These are phyloP conservation scores for Aspergillus pseudoglaucus DNA, from an alignment of 2,329 filamentous ascomycete species.

Conservation along the genomic window DNA sequence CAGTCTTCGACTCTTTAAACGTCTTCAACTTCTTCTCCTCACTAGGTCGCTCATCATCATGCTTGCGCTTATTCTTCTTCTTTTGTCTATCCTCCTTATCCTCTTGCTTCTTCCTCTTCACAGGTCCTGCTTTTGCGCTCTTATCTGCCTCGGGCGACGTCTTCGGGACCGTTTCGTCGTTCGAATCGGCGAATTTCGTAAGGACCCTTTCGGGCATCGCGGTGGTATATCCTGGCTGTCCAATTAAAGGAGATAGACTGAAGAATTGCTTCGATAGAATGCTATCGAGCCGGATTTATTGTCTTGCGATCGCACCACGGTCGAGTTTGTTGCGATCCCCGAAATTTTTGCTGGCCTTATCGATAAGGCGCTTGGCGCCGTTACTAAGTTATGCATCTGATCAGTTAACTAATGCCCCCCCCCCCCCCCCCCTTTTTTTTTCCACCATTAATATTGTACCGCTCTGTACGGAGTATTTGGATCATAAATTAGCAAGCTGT, in stretches of 20 bases:
- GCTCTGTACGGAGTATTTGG: too few species aligned
- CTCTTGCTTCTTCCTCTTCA: slow-evolving; percentile 7
- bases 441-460: too few species aligned
- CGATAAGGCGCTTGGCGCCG: slow-evolving; percentile 21
- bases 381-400: neutral
- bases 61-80: slow-evolving; percentile 25
- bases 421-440: too few species aligned
- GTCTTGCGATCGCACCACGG: slow-evolving; percentile 1
- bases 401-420: too few species aligned
- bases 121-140: neutral
- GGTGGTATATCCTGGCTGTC: neutral
- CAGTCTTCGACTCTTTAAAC: neutral
- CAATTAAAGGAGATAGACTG: neutral
- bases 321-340: slow-evolving; percentile 7
- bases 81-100: slow-evolving; percentile 5
- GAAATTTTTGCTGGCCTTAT: slow-evolving; percentile 23
- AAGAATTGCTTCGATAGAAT: neutral
- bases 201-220: slow-evolving; percentile 40
- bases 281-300: neutral
- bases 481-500: too few species aligned
- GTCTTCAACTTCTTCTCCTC: neutral
- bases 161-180: slow-evolving; percentile 17
- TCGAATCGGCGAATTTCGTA: slow-evolving; percentile 31
- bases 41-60: slow-evolving; percentile 13
- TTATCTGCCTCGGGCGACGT: slow-evolving; percentile 1